Percentiles rank a stretch among this genome's conserved stretches.
Evolutionary conservation across 176 grass and related monocot species (phyloP).

Genomic region (Hordeum vulgare): MorexV3_pseudomolecules_assembly NC_058520.1:20159566-20160065

Average conservation of each 20-base stretch:
- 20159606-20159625: too few species aligned
- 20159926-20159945: slow-evolving; percentile 69
- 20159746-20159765: background rate
- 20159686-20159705: too few species aligned
- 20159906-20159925: slow-evolving; percentile 69
- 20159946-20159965: slow-evolving; percentile 76
- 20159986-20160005: slow-evolving; percentile 32
- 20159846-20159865: slow-evolving; percentile 78
- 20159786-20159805: background rate
- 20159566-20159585: too few species aligned
- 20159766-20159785: background rate
- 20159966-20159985: slow-evolving; percentile 83
- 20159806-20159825: background rate
- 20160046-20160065: background rate
- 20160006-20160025: background rate
- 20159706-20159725: too few species aligned
- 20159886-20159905: slow-evolving; percentile 62
- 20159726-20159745: too few species aligned
- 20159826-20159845: slow-evolving; percentile 33
- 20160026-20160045: background rate
- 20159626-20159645: too few species aligned
- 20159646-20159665: too few species aligned
- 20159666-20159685: too few species aligned
- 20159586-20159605: too few species aligned
- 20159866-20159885: too few species aligned